A percentile compares a stretch with the other conserved stretches of the same genome.
phyloP scores from a whole-genome alignment of 2,329 filamentous ascomycete species.

The Colletotrichum gigasporum region DNA sequence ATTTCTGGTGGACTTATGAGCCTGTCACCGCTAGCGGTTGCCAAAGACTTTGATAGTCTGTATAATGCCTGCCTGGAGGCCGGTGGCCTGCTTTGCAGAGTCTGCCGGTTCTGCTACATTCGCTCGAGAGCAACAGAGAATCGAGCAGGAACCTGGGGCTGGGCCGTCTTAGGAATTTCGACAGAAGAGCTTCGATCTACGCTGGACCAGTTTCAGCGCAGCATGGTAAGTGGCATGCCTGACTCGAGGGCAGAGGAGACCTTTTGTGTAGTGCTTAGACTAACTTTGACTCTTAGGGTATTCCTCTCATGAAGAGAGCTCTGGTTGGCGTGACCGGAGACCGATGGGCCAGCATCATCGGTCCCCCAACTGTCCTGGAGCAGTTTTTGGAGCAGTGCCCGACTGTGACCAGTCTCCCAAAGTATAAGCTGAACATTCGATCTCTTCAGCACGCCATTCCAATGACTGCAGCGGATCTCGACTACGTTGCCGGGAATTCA shows the following conservation, averaged over 20 bases:
- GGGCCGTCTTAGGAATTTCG: not conserved
- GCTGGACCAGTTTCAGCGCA: not conserved
- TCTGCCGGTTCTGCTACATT: not conserved
- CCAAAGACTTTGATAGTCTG: not conserved
- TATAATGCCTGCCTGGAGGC: not conserved
- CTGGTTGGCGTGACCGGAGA: constrained; percentile 1
- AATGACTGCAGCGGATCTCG: not conserved
- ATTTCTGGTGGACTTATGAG: constrained; percentile 6
- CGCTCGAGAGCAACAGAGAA: not conserved
- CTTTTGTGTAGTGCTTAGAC: not conserved
- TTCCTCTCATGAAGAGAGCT: not conserved
- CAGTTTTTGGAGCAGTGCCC: not conserved
- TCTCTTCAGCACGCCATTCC: not conserved
- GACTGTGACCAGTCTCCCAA: not conserved
- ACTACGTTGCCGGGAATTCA: not conserved
- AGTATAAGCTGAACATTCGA: not conserved
- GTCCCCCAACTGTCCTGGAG: constrained; percentile 11
- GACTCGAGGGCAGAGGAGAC: too few species aligned
- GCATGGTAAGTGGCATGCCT: too few species aligned
- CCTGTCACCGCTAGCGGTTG: not conserved
- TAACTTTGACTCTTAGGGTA: not conserved
- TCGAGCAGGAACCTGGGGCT: not conserved
- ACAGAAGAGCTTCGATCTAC: not conserved
- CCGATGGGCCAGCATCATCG: constrained; percentile 5
- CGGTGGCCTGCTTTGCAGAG: not conserved